phyloP scores from a whole-genome alignment of 768 basidiomycete genomes.

The Suillus hirtellus region DNA sequence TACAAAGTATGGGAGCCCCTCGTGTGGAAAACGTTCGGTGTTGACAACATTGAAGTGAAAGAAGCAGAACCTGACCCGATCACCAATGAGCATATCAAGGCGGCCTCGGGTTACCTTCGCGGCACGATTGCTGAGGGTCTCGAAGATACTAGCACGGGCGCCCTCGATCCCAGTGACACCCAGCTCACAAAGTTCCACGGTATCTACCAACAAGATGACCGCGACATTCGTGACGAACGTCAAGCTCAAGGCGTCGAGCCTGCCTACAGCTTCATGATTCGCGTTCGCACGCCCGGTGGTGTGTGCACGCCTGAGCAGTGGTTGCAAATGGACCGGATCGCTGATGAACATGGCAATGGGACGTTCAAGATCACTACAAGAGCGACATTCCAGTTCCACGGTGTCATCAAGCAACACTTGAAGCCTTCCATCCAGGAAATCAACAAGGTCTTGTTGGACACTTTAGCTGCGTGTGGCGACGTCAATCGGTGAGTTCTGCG shows the following conservation, averaged over 20 bases:
- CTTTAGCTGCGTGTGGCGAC: conserved; percentile 97
- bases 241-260: conserved; percentile 91
- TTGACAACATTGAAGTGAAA: conserved; percentile 81
- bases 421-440: conserved; percentile 97
- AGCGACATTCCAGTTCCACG: conserved; percentile 99
- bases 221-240: conserved; percentile 97
- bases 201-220: conserved; percentile 96
- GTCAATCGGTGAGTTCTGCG: conserved; percentile 72
- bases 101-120: conserved; percentile 87
- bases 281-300: conserved; percentile 93
- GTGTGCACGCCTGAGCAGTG: conserved; percentile 92
- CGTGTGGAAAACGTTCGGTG: conserved; percentile 93
- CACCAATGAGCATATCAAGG: conserved; percentile 99
- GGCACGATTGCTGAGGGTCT: conserved; percentile 95
- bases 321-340: conserved; percentile 93
- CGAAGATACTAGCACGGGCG: conserved; percentile 81
- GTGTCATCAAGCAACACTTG: conserved; percentile 94
- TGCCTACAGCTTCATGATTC: conserved; percentile 98
- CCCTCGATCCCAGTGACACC: conserved; percentile 86
- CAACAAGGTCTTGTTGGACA: conserved; percentile 88
- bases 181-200: conserved; percentile 99
- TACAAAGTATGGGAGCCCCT: conserved; percentile 95
- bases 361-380: conserved; percentile 98
- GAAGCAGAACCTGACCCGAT: conserved; percentile 96
- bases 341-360: conserved; percentile 91